phyloP scores from a whole-genome alignment of 208 protist species.

The Trichomonas tenax region DNA sequence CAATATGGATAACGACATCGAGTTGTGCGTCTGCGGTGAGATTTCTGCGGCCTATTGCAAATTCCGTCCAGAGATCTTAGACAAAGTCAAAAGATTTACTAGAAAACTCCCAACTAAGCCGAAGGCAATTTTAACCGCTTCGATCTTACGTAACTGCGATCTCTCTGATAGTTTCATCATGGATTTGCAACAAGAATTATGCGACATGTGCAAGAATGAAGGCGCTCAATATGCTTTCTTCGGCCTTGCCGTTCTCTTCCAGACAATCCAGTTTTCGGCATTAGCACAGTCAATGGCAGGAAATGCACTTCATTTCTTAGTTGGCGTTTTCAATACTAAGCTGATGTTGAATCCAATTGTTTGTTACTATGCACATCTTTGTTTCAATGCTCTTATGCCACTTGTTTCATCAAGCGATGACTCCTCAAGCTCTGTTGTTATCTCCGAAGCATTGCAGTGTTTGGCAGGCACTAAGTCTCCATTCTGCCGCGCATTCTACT shows the following conservation, averaged over 20 bases:
- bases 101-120: neutral
- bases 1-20: neutral
- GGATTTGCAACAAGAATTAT: neutral
- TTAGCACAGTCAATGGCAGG: neutral
- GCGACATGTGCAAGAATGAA: neutral
- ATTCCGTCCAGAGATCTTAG: neutral
- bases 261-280: neutral
- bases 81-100: neutral
- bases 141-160: neutral
- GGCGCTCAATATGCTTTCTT: neutral
- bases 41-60: neutral
- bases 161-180: neutral
- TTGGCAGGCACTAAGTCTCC: neutral
- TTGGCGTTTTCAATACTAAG: neutral
- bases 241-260: neutral
- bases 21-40: neutral
- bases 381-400: neutral
- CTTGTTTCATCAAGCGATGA: neutral
- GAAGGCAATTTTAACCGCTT: neutral
- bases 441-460: neutral
- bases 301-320: neutral
- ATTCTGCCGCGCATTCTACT: neutral
- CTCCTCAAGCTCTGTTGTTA: neutral
- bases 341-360: neutral
- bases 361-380: neutral